A percentile compares a stretch with the other conserved stretches of the same genome.
These are phyloP conservation scores for Picochlorum sp. DNA, from an alignment of 139 green algal species.

Conservation along the genomic window DNA sequence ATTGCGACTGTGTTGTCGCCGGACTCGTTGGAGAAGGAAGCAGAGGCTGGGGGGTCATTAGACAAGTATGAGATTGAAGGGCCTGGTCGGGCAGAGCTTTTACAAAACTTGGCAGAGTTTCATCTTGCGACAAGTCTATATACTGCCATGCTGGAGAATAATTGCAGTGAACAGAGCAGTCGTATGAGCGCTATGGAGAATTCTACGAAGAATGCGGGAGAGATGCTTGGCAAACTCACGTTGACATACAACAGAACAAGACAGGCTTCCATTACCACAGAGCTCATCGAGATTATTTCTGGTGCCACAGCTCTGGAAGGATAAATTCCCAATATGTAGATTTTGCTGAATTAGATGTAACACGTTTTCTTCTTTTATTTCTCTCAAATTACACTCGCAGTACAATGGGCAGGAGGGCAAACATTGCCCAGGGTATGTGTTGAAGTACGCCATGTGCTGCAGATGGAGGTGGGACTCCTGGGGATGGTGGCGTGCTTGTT, in stretches of 20 bases:
- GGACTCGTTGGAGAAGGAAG: slow-evolving; percentile 70
- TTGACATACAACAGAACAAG: slow-evolving; percentile 88
- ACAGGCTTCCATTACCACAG: slow-evolving; percentile 87
- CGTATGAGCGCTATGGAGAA: slow-evolving; percentile 98
- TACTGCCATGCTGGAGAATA: slow-evolving; percentile 95
- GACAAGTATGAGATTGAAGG: slow-evolving; percentile 94
- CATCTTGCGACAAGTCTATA: slow-evolving; percentile 89
- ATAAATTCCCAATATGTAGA: not conserved
- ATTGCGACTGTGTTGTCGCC: slow-evolving; percentile 85
- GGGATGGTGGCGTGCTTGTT: not conserved
- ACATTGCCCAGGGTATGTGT: no score
- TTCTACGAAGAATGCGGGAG: slow-evolving; percentile 89
- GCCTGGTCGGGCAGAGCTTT: slow-evolving; percentile 71
- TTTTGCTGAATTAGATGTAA: not conserved
- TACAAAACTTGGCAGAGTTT: slow-evolving; percentile 92
- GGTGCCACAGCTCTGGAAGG: slow-evolving; percentile 71
- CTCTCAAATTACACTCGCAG: slow-evolving; percentile 1
- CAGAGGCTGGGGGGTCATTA: slow-evolving; percentile 63
- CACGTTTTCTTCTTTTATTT: slow-evolving; percentile 6
- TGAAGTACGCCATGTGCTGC: not conserved
- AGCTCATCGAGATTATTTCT: slow-evolving; percentile 98
- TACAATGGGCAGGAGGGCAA: not conserved
- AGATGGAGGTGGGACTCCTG: not conserved
- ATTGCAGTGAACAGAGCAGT: slow-evolving; percentile 86
- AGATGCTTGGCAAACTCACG: slow-evolving; percentile 94